phyloP scores from a whole-genome alignment of 352 stramenopile genomes.

The Pythium volutum region DNA sequence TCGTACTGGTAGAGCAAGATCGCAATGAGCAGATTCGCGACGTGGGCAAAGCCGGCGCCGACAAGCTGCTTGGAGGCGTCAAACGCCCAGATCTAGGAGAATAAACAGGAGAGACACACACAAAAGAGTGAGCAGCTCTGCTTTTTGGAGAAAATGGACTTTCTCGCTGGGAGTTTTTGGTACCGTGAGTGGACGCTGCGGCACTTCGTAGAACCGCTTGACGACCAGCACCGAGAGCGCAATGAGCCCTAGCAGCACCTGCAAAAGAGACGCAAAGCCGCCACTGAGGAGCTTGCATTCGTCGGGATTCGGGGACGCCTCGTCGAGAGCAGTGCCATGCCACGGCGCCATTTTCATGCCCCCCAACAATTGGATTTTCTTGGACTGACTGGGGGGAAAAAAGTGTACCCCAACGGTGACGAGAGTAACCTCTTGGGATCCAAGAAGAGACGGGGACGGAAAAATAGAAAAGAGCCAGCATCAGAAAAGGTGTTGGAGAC shows the following conservation, averaged over 20 bases:
- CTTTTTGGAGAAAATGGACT: no score
- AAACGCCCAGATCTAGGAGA: conserved; percentile 62
- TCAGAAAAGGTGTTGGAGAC: neutral
- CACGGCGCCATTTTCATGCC: neutral
- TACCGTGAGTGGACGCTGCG: conserved; percentile 71
- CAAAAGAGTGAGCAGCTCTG: no score
- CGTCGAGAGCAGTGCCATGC: conserved; percentile 22
- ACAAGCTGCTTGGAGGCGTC: conserved; percentile 87
- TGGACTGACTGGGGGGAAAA: neutral
- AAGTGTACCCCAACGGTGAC: neutral
- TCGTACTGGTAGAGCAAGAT: conserved; percentile 79
- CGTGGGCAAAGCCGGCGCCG: conserved; percentile 77
- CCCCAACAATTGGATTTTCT: neutral
- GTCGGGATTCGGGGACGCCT: conserved; percentile 24
- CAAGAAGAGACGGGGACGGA: conserved; percentile 1
- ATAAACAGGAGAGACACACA: neutral
- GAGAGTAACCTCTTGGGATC: conserved; percentile 4
- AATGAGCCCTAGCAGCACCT: conserved; percentile 77
- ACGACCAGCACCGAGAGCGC: conserved; percentile 78
- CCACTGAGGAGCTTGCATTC: conserved; percentile 86
- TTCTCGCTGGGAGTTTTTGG: no score
- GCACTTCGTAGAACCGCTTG: conserved; percentile 71
- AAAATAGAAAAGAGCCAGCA: conserved; percentile 4
- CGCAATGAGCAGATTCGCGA: conserved; percentile 84
- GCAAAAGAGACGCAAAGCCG: conserved; percentile 69